phyloP scores from a whole-genome alignment of 2,329 filamentous ascomycete genomes.

The Diaporthe longicolla region DNA sequence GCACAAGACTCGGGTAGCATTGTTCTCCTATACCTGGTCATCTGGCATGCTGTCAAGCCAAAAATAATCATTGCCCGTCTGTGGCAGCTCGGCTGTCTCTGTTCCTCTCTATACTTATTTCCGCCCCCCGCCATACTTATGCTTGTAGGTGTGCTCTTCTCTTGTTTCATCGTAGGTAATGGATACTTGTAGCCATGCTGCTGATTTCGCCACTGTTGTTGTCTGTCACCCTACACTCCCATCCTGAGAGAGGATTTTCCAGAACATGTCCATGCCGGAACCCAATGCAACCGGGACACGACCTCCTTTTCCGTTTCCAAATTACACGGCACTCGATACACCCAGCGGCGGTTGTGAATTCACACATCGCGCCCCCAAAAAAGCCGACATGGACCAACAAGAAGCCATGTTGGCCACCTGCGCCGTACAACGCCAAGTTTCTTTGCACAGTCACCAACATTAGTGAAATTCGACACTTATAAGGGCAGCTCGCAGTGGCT shows the following conservation, averaged over 20 bases:
- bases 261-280: conserved; percentile 29
- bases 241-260: conserved; percentile 13
- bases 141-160: conserved; percentile 24
- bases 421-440: conserved; percentile 33
- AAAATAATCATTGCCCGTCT: not conserved
- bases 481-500: conserved; percentile 1
- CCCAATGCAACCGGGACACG: conserved; percentile 24
- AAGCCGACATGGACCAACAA: conserved; percentile 22
- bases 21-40: conserved; percentile 16
- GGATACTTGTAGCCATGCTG: conserved; percentile 36
- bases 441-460: conserved; percentile 28
- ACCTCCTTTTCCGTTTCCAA: conserved; percentile 35
- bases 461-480: conserved; percentile 22
- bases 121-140: not conserved
- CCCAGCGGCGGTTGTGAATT: conserved; percentile 15
- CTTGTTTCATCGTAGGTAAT: conserved; percentile 35
- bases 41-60: not conserved
- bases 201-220: conserved; percentile 3
- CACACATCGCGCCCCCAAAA: conserved; percentile 9
- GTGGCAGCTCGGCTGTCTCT: not conserved
- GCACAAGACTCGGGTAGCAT: conserved; percentile 8
- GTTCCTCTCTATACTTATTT: not conserved
- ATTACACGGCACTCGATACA: conserved; percentile 27
- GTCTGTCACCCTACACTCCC: not conserved
- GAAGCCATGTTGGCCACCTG: conserved; percentile 25